A percentile compares a stretch with the other conserved stretches of the same genome.
Conservation (phyloP, 1,284 basidiomycete species). For the Cutaneotrichosporon sp. region DNA sequence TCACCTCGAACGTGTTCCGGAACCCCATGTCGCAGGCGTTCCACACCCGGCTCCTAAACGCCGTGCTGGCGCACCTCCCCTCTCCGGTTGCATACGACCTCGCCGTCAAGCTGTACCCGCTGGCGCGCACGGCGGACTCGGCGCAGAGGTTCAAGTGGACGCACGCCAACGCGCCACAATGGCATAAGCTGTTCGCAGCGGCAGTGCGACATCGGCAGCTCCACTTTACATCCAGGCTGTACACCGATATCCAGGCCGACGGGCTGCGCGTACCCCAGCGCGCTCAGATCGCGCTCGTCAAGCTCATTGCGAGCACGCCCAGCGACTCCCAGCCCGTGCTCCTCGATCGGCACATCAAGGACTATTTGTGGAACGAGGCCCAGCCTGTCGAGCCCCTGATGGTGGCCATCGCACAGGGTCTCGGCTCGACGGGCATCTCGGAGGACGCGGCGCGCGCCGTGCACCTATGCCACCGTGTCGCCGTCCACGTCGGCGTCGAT, state of each 20-base stretch:
- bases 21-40: background rate
- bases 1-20: constrained; percentile 3
- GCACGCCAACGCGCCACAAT: constrained; percentile 5
- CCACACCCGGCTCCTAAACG: background rate
- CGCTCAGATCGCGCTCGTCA: constrained; percentile 34
- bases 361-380: constrained; percentile 34
- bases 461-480: constrained; percentile 23
- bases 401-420: constrained; percentile 32
- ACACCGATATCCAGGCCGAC: constrained; percentile 41
- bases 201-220: constrained; percentile 21
- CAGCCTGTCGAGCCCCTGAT: constrained; percentile 22
- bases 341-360: constrained; percentile 46
- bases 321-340: constrained; percentile 34
- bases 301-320: constrained; percentile 24
- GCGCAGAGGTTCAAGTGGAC: constrained; percentile 6
- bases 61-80: constrained; percentile 6
- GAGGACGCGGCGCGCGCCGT: constrained; percentile 36
- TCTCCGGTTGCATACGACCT: constrained; percentile 25
- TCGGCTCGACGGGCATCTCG: constrained; percentile 21
- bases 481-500: constrained; percentile 5
- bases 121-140: constrained; percentile 1
- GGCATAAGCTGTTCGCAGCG: constrained; percentile 31
- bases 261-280: constrained; percentile 23
- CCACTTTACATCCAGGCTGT: constrained; percentile 44
- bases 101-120: constrained; percentile 27